Conservation (phyloP, 768 basidiomycete species). For the Tulasnella sp. region DNA sequence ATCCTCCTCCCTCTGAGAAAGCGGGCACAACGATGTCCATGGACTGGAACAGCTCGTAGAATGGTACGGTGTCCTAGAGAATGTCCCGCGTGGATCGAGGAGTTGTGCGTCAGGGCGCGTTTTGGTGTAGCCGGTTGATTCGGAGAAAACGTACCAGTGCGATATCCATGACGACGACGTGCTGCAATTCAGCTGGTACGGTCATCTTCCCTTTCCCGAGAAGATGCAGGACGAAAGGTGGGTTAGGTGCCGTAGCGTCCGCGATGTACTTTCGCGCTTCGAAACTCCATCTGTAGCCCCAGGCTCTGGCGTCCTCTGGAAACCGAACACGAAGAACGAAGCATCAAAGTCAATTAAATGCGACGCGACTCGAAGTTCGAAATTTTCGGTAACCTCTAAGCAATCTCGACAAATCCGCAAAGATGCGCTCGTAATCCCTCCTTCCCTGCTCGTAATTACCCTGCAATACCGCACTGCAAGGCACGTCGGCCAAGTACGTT, state of each 20-base stretch:
- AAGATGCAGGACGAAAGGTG: neutral
- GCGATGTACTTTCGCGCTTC: neutral
- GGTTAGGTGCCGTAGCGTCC: neutral
- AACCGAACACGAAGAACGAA: neutral
- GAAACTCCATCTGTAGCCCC: neutral
- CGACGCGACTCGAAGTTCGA: too few species aligned
- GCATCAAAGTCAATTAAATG: too few species aligned
- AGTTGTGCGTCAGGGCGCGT: neutral
- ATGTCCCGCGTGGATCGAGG: neutral
- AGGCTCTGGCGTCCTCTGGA: neutral
- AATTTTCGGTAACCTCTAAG: too few species aligned
- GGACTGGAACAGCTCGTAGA: neutral
- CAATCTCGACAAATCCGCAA: neutral
- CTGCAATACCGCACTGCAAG: neutral
- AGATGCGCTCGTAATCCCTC: slow-evolving; percentile 3
- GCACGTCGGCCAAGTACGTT: neutral
- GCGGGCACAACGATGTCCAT: neutral
- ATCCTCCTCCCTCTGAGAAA: neutral
- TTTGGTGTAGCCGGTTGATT: too few species aligned
- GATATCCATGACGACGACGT: neutral
- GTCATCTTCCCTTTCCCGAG: neutral
- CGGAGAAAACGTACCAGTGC: too few species aligned
- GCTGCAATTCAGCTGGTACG: neutral
- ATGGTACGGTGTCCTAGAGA: neutral
- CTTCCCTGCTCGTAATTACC: neutral